Conservation (phyloP, 2,329 filamentous ascomycete species). For the Nigrograna mackinnonii region DNA sequence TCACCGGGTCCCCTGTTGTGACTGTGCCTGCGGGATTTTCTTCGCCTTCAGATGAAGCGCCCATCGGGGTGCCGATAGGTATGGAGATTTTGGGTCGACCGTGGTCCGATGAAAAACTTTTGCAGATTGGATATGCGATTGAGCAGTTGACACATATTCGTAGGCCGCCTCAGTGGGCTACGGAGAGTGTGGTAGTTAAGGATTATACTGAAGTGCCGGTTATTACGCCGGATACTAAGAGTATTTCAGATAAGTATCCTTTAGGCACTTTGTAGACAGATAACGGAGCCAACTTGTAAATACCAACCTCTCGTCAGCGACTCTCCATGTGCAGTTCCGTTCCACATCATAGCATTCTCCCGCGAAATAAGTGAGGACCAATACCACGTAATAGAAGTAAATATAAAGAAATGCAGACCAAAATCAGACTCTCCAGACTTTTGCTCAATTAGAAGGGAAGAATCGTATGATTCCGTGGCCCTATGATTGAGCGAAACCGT, state of each 20-base stretch:
- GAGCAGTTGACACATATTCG: conserved; percentile 52
- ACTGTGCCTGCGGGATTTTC: conserved; percentile 61
- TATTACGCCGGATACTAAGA: conserved; percentile 46
- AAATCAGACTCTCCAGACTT: too few species aligned
- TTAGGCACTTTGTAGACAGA: conserved; percentile 47
- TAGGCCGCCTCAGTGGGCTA: conserved; percentile 52
- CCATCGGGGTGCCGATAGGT: conserved; percentile 63
- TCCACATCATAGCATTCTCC: too few species aligned
- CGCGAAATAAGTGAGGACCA: too few species aligned
- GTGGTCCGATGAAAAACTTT: conserved; percentile 58
- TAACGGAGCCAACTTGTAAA: too few species aligned
- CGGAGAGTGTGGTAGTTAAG: conserved; percentile 40
- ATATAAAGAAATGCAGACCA: too few species aligned
- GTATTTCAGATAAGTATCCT: conserved; percentile 52
- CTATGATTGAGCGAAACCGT: too few species aligned
- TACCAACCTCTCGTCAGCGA: too few species aligned
- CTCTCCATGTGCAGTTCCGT: too few species aligned
- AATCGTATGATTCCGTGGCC: too few species aligned
- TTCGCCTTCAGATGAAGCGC: conserved; percentile 51
- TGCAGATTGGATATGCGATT: conserved; percentile 58
- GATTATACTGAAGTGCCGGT: conserved; percentile 49
- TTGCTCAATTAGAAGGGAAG: too few species aligned
- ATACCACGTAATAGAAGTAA: too few species aligned
- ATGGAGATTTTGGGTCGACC: conserved; percentile 65
- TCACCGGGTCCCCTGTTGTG: conserved; percentile 58